Evolutionary conservation across 129 eudicot species (phyloP), one percentile per base, ranked within the genome.

Genomic region (Heracleum sosnowskyi): DNA sequence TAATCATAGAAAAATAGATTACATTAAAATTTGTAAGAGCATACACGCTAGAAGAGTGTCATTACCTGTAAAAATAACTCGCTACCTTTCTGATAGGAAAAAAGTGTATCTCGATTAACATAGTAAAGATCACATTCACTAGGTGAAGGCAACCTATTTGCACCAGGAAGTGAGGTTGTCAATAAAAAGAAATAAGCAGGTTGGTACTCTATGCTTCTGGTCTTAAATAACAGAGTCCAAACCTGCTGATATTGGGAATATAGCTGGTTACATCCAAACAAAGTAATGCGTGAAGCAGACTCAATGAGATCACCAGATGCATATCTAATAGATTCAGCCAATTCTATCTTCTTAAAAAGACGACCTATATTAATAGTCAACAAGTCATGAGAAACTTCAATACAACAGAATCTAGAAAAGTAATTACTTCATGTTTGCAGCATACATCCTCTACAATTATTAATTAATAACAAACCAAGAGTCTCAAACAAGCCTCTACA

Each of bases 51-150:
- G 3, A n/a, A 42, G 17, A 42, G 41, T 51, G 63, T 12, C 66
- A 57, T 33, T 86, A 91, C 98, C 97, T 94, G 97, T 81, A 95
- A 73, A 85, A 95, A 91, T 77, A 91, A 79, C 82, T 95, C 98
- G 57, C 96, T 92, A 82, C 89, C 96, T 84, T 88, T 92, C 87
- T 95, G 96, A 82, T 88, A 95, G 46, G 98, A 95, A 88, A 95
- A 95, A 73, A 95, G 97, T 29, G 98, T 95, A 66, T 95, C 98
- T 40, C 98, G 92, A 66, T 95, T 91, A 81, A 95, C 97, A 82
- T 95, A 95, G 80, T 91, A 95, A 31, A 95, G 97, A 82, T 95
- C 96, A 83, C 98, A 95, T 68, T 91, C 92, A 47, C 86, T 71
- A 0, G 97, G 96, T 75, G 92, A 84, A 84, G 98, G 98, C 74